Evolutionary conservation across 129 eudicot genomes (phyloP), one percentile per base, ranked within the genome.

Genomic region (Kitagawia praeruptora): DNA sequence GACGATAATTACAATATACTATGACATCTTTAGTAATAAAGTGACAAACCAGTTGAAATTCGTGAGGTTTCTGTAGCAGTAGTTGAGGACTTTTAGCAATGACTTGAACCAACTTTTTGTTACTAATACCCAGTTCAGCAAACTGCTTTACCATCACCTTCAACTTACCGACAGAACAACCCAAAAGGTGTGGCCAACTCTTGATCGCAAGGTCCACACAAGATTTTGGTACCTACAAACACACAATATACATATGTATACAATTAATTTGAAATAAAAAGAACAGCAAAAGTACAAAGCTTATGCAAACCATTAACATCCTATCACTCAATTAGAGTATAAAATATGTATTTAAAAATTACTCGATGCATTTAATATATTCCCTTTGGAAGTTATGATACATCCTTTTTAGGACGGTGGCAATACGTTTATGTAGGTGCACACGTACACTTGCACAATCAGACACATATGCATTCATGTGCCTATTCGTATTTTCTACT

Each of bases 21-120:
- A 10, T 72, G 34, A 41, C 14, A 73, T 9, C n/a, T 72, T 41
- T 21, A 46, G 77, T 12, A 46, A 46, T 25, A 37, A 28, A 75
- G 41, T 10, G n/a, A 75, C 18, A 34, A 82, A 93, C 98, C 98
- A 91, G 87, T 63, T 40, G 75, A 86, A 93, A 85, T 74, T 93
- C 96, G 69, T 72, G 87, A 64, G 96, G 90, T 80, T 85, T 91
- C 80, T 82, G 88, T 69, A 87, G 82, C 41, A 93, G 89, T 63
- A 93, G 87, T 81, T 93, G 96, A 49, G 98, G 98, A 83, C 97
- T 91, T 66, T 81, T 87, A 42, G 87, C 82, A 54, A 93, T 82
- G 53, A 89, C 86, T 74, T 80, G 78, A 76, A 90, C 90, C 70
- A 93, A 64, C 74, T 78, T 87, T 82, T 88, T 87, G 67, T 83